A percentile compares a stretch with the other conserved stretches of the same genome.
These are phyloP conservation scores for Russula sp. DNA, from an alignment of 768 basidiomycete genomes.

Conservation along the genomic window DNA sequence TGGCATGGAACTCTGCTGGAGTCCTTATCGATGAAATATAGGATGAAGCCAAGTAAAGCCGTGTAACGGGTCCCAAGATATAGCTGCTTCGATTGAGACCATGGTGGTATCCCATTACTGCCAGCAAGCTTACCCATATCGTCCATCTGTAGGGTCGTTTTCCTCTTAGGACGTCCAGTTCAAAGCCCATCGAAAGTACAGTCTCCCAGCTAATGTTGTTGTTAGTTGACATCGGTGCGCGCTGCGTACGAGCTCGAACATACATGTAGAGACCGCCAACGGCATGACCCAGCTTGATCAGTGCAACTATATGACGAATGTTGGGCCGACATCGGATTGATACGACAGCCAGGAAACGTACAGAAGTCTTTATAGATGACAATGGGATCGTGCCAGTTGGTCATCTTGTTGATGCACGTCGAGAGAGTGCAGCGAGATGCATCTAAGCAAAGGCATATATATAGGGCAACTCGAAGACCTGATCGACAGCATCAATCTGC, in stretches of 20 bases:
- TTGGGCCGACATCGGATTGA: not conserved
- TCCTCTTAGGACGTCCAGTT: constrained; percentile 2
- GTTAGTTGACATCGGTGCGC: not conserved
- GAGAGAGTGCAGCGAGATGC: not conserved
- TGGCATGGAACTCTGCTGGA: not conserved
- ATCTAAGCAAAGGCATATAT: not conserved
- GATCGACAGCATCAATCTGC: too few relatives aligned
- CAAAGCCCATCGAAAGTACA: not conserved
- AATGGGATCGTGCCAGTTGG: constrained; percentile 6
- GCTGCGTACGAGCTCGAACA: not conserved
- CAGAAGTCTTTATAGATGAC: not conserved
- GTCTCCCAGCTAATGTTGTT: constrained; percentile 1
- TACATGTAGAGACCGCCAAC: constrained; percentile 6
- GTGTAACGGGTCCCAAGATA: not conserved
- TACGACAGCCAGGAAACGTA: not conserved
- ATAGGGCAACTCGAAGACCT: too few relatives aligned
- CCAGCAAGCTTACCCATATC: not conserved
- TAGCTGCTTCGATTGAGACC: not conserved
- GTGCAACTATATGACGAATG: not conserved
- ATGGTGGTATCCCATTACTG: not conserved
- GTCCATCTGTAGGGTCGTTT: constrained; percentile 6
- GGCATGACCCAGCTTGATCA: not conserved
- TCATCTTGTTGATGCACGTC: constrained; percentile 7
- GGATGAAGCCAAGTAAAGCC: not conserved
- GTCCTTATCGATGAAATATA: not conserved